Base-by-base conservation (phyloP, 805 yeast species). In the Ogataea henricii region DNA sequence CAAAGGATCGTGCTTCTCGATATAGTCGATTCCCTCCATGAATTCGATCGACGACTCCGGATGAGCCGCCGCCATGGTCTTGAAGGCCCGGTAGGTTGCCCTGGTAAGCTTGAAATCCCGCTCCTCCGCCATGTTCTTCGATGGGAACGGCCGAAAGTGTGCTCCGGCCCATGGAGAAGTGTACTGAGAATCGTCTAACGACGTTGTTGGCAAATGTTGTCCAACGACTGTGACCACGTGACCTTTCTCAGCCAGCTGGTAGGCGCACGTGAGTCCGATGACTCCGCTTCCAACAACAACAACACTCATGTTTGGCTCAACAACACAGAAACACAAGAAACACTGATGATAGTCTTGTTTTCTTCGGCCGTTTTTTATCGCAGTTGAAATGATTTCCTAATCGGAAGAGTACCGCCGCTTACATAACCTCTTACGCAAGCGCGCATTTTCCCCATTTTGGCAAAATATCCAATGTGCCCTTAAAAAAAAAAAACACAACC, bases 161-260 rank as follows among this genome's bases (percentile, higher is more conserved):
- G 91, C 91, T 14, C 91, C 91, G 0, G 90, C 90, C 89, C 88
- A 85, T 2, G 84, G 76, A 0, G 89, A 83, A 4, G 90, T 82
- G 79, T 51, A 44, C 53, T 56, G 41, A 1, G 66, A 59, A 43
- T 58, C 51, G 34, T 20, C 40, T 30, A 48, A 23, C n/a, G 53
- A 55, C 21, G 48, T 65, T 33, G 66, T 57, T 3, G 72, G 71
- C 67, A 66, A 71, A 62, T 70, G 69, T 32, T 63, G 70, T 0
- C 85, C 80, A 8, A 84, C 60, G 4, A 85, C 64, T 1, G 71
- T 70, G 13, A 54, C 56, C 10, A 34, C n/a, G 27, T 49, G 29
- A 0, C 69, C 70, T 13, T 58, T 53, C 45, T 78, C 78, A 2
- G 69, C 56, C 14, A 82, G 61, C 1, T 68, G 73, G 21, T 70